A percentile compares a stretch with the other conserved stretches of the same genome.
phyloP scores from a whole-genome alignment of 2,329 filamentous ascomycete genomes.

The Aspergillus transmontanensis region DNA sequence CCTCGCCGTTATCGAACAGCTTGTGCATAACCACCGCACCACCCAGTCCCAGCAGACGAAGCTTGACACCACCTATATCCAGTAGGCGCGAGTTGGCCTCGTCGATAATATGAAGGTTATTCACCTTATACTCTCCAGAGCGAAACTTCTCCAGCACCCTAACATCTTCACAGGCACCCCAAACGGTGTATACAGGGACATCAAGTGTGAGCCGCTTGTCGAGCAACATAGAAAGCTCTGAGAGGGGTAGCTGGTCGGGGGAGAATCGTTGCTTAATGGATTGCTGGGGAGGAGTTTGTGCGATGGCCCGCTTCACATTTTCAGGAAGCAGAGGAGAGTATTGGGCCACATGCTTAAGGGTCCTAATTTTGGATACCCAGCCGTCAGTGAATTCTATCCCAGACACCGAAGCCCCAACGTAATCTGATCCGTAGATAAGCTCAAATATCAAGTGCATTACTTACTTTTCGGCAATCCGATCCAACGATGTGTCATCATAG shows the following conservation, averaged over 20 bases:
- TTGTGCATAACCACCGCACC: constrained; percentile 99
- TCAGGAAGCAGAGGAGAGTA: constrained; percentile 94
- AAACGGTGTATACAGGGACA: constrained; percentile 96
- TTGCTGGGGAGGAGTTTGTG: constrained; percentile 66
- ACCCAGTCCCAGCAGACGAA: constrained; percentile 88
- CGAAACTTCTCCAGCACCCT: constrained; percentile 96
- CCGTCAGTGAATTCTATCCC: constrained; percentile 14
- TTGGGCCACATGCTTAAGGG: constrained; percentile 95
- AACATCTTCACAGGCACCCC: constrained; percentile 98
- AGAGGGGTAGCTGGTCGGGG: constrained; percentile 81
- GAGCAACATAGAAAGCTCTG: constrained; percentile 86
- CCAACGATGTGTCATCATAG: constrained; percentile 93
- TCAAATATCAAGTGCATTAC: constrained; percentile 33
- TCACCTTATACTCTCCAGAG: constrained; percentile 95
- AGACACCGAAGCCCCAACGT: background rate
- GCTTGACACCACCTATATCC: constrained; percentile 92
- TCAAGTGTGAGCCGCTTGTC: constrained; percentile 88
- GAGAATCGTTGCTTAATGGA: constrained; percentile 82
- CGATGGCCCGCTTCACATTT: constrained; percentile 66
- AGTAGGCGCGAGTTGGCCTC: constrained; percentile 95
- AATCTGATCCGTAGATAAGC: constrained; percentile 2
- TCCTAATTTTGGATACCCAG: constrained; percentile 57
- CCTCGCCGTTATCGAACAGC: constrained; percentile 97
- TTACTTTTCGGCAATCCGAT: constrained; percentile 97
- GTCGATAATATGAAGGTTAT: constrained; percentile 97